Evolutionary conservation across 306 rosid genomes (phyloP).

Genomic region (Myrica gale): DNA sequence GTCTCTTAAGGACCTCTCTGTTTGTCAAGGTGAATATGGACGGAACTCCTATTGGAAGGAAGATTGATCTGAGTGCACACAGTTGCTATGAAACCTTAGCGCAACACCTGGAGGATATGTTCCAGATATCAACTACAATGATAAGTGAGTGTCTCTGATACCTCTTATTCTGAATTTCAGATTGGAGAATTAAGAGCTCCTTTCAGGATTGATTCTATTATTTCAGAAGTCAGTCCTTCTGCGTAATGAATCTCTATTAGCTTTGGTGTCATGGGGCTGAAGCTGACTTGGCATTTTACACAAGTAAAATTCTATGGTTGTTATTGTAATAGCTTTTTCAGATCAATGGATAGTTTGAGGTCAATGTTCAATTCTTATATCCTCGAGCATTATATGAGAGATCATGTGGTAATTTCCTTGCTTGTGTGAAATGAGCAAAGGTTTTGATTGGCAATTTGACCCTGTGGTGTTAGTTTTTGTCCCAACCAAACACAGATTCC

Average conservation of each 20-base stretch:
- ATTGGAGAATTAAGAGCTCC: constrained; percentile 8
- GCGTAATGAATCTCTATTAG: constrained; percentile 8
- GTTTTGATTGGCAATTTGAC: background rate
- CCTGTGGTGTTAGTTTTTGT: background rate
- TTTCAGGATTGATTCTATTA: background rate
- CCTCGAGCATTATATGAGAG: constrained; percentile 13
- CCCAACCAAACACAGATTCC: background rate
- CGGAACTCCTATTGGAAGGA: constrained; percentile 84
- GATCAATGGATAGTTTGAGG: background rate
- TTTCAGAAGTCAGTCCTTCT: constrained; percentile 8
- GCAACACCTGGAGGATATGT: constrained; percentile 75
- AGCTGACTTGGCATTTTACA: constrained; percentile 8
- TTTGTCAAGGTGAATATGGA: constrained; percentile 94
- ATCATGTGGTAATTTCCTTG: background rate
- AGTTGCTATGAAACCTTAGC: constrained; percentile 73
- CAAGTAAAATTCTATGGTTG: constrained; percentile 3
- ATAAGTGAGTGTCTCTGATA: constrained; percentile 44
- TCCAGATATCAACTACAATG: constrained; percentile 48
- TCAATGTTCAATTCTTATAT: constrained; percentile 1
- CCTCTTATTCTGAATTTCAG: constrained; percentile 11
- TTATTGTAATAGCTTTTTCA: constrained; percentile 5
- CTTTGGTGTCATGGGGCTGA: constrained; percentile 3
- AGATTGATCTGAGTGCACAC: constrained; percentile 80
- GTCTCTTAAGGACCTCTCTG: constrained; percentile 45
- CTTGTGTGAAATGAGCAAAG: background rate